phyloP scores from a whole-genome alignment of 148 eudicot genomes.

The Suaeda aralocaspica region DNA sequence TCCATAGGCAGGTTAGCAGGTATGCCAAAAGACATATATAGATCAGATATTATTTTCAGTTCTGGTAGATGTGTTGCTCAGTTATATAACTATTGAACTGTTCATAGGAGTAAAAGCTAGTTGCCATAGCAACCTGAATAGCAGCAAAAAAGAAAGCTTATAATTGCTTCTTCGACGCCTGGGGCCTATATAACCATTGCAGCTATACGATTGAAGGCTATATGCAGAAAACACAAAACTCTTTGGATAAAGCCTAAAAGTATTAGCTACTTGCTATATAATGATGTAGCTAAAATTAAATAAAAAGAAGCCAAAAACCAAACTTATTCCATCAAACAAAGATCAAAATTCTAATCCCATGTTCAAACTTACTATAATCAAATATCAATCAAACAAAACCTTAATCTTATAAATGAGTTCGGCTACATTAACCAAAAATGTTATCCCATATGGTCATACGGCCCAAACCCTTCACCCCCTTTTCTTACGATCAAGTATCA shows the following conservation, averaged over 20 bases:
- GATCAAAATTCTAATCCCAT: not conserved
- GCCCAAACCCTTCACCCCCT: too few relatives aligned
- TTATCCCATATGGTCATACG: too few relatives aligned
- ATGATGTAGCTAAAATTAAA: not conserved
- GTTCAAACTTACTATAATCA: not conserved
- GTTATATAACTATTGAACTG: not conserved
- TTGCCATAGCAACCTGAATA: not conserved
- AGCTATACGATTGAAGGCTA: not conserved
- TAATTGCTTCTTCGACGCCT: too few relatives aligned
- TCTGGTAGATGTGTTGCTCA: too few relatives aligned
- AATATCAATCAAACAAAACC: too few relatives aligned
- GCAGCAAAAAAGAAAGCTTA: not conserved
- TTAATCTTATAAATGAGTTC: too few relatives aligned
- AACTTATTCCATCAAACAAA: not conserved
- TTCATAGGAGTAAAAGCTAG: too few relatives aligned
- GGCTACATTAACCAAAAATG: too few relatives aligned
- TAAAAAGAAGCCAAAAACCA: not conserved
- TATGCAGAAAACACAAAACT: not conserved
- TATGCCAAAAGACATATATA: too few relatives aligned
- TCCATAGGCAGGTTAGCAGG: too few relatives aligned
- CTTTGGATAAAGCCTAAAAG: not conserved
- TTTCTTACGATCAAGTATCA: too few relatives aligned
- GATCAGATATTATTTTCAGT: too few relatives aligned
- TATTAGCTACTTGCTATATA: not conserved
- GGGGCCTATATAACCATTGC: not conserved